These are phyloP conservation scores for Fusarium sp. DNA, from an alignment of 2,329 filamentous ascomycete species.

Conservation along the genomic window DNA sequence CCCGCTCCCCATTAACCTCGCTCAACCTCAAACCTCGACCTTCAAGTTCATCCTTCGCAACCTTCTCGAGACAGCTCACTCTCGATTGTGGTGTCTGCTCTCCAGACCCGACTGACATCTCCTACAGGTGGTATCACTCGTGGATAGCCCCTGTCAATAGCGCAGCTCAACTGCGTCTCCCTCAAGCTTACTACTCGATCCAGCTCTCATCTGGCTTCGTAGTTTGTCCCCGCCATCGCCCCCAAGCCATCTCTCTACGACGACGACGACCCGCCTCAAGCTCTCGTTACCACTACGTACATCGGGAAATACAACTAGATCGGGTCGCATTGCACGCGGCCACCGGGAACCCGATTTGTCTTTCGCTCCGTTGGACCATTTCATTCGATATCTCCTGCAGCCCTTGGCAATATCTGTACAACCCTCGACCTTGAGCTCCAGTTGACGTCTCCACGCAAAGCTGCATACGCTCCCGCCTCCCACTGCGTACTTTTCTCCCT, in stretches of 20 bases:
- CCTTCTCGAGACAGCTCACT: slow-evolving; percentile 10
- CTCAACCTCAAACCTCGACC: slow-evolving; percentile 21
- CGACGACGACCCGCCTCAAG: slow-evolving; percentile 29
- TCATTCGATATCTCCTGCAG: slow-evolving; percentile 17
- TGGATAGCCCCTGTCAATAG: slow-evolving; percentile 22
- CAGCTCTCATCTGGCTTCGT: slow-evolving; percentile 23
- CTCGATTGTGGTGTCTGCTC: slow-evolving; percentile 11
- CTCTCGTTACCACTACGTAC: slow-evolving; percentile 33
- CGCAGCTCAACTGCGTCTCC: slow-evolving; percentile 30
- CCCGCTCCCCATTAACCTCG: slow-evolving; percentile 40
- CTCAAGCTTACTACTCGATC: slow-evolving; percentile 21
- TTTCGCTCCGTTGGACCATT: slow-evolving; percentile 17
- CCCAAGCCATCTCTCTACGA: slow-evolving; percentile 39
- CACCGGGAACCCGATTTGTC: slow-evolving; percentile 32
- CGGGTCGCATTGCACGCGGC: slow-evolving; percentile 50
- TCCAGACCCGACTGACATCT: background rate
- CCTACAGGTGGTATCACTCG: slow-evolving; percentile 2
- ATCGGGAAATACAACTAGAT: slow-evolving; percentile 32
- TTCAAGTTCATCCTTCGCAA: slow-evolving; percentile 29
- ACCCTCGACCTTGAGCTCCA: slow-evolving; percentile 26
- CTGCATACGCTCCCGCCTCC: slow-evolving; percentile 36
- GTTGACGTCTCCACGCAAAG: slow-evolving; percentile 23
- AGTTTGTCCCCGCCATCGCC: slow-evolving; percentile 35
- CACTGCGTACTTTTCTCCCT: slow-evolving; percentile 20
- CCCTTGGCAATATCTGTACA: slow-evolving; percentile 28